Percentiles rank a stretch among this genome's conserved stretches.
Conservation (phyloP, 495 filamentous ascomycete species). For the Penicillium egyptiacum region DNA sequence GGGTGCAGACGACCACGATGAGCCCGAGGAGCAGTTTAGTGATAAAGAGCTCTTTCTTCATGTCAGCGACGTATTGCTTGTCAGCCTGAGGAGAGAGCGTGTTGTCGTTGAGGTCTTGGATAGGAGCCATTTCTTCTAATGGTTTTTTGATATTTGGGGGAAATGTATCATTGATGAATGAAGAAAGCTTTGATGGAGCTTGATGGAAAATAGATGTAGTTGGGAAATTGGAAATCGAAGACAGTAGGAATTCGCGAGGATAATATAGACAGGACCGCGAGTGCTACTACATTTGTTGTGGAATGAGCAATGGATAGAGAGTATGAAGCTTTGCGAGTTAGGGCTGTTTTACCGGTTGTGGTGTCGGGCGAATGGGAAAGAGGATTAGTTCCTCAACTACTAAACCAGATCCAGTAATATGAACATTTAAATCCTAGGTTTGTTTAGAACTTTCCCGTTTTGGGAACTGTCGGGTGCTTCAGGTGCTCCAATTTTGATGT, state of each 20-base stretch:
- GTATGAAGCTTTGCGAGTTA: not conserved
- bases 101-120: not conserved
- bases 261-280: not conserved
- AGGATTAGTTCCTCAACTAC: not conserved
- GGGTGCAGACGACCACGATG: too few relatives aligned
- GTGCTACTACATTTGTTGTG: not conserved
- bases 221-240: not conserved
- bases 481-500: not conserved
- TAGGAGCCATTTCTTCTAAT: conserved; percentile 3
- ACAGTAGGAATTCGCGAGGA: not conserved
- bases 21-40: not conserved
- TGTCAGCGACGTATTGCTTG: not conserved
- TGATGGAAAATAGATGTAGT: conserved; percentile 2
- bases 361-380: not conserved
- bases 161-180: not conserved
- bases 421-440: not conserved
- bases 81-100: not conserved
- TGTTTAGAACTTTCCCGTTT: not conserved
- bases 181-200: conserved; percentile 1
- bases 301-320: not conserved
- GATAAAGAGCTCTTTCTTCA: not conserved
- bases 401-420: not conserved
- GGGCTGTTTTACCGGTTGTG: not conserved
- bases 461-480: not conserved
- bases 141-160: not conserved